Conservation (phyloP, 78 protist species). For the Dictyostelium purpureum region DNA sequence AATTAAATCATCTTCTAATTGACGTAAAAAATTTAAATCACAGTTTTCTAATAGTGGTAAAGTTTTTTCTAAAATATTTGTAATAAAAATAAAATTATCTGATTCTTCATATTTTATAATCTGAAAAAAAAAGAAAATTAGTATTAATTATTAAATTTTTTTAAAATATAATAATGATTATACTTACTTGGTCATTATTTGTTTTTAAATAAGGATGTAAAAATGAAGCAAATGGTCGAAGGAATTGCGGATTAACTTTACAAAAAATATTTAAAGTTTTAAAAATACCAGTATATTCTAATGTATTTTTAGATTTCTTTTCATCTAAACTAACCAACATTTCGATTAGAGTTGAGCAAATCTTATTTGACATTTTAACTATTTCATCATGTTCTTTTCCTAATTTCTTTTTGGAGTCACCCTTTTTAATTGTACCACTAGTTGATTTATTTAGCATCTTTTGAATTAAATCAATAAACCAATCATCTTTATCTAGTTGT, state of each 20-base stretch:
- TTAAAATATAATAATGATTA: too few species aligned
- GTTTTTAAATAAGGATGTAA: constrained; percentile 58
- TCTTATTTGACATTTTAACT: background rate
- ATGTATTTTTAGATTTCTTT: background rate
- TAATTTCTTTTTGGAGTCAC: background rate
- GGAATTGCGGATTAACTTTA: constrained; percentile 22
- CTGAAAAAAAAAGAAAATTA: too few species aligned
- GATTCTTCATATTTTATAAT: background rate
- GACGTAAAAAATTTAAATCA: background rate
- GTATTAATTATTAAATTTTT: too few species aligned
- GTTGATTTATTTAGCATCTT: background rate
- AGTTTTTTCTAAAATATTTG: constrained; percentile 5
- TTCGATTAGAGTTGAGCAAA: constrained; percentile 52
- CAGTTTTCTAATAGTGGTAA: constrained; percentile 33
- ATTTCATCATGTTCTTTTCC: constrained; percentile 11
- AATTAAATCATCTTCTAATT: constrained; percentile 23
- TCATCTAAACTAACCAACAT: constrained; percentile 60
- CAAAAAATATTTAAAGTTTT: constrained; percentile 50
- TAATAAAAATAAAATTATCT: background rate
- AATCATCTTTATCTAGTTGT: constrained; percentile 32
- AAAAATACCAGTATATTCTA: constrained; percentile 28
- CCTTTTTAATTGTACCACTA: background rate
- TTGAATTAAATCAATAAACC: constrained; percentile 56
- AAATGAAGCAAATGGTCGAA: constrained; percentile 4
- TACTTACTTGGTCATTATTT: background rate